Conservation (phyloP, 441 rosid genomes). For the Erodium texanum region DNA sequence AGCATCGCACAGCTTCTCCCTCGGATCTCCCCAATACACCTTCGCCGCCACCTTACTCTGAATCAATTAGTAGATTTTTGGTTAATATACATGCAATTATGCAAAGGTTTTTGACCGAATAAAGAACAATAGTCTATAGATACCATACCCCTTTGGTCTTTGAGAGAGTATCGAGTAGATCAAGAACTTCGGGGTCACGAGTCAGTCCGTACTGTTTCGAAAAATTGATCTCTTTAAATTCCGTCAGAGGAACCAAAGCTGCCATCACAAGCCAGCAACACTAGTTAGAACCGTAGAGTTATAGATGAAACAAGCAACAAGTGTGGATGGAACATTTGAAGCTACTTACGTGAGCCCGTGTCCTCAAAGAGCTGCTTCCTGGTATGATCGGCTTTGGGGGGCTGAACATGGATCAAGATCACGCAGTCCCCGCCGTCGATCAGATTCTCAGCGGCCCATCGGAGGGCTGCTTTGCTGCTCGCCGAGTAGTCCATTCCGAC, state of each 20-base stretch:
- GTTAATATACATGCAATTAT: no score
- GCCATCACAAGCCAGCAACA: constrained; percentile 8
- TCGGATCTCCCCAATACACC: constrained; percentile 49
- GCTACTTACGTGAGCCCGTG: constrained; percentile 42
- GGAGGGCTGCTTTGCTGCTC: constrained; percentile 35
- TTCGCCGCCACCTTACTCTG: constrained; percentile 42
- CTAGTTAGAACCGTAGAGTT: no score
- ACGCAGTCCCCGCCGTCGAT: constrained; percentile 21
- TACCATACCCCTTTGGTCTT: constrained; percentile 37
- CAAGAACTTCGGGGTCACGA: constrained; percentile 29
- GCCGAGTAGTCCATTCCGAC: constrained; percentile 40
- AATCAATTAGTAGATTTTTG: background rate
- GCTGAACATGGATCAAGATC: constrained; percentile 37
- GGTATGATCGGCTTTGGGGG: constrained; percentile 34
- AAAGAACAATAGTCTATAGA: no score
- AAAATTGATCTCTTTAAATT: constrained; percentile 34
- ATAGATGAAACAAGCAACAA: no score
- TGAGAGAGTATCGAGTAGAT: constrained; percentile 31
- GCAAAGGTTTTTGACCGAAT: no score
- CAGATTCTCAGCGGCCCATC: constrained; percentile 39
- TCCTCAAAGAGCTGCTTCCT: constrained; percentile 34
- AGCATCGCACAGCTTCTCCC: constrained; percentile 40
- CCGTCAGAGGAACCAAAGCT: constrained; percentile 45
- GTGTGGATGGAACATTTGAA: no score
- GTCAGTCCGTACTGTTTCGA: constrained; percentile 43